Conservation (phyloP, 2,329 filamentous ascomycete genomes). For the Beauveria sp. region DNA sequence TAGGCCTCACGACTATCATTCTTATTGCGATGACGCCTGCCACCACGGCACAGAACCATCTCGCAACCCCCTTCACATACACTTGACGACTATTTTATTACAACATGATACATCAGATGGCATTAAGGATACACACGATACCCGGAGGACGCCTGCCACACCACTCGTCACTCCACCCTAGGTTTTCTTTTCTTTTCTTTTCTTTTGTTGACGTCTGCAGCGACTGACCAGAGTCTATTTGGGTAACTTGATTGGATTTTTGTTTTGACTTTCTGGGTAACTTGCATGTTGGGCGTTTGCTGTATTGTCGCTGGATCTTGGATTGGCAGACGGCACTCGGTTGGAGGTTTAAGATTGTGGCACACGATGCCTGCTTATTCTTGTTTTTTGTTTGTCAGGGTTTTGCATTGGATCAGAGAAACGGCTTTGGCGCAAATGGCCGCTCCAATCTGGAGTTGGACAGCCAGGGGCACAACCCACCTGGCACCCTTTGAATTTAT, state of each 20-base stretch:
- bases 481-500: slow-evolving; percentile 5
- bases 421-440: slow-evolving; percentile 5
- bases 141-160: slow-evolving; percentile 30
- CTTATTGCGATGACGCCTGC: neutral
- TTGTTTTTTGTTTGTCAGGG: neutral
- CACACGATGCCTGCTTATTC: neutral
- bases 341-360: slow-evolving; percentile 3
- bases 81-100: slow-evolving; percentile 21
- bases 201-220: neutral
- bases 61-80: slow-evolving; percentile 1
- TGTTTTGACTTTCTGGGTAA: slow-evolving; percentile 16
- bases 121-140: slow-evolving; percentile 31
- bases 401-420: slow-evolving; percentile 7
- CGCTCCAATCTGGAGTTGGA: slow-evolving; percentile 2
- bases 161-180: slow-evolving; percentile 28
- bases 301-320: slow-evolving; percentile 4
- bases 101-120: slow-evolving; percentile 22
- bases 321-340: neutral
- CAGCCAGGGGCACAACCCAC: slow-evolving; percentile 12
- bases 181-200: slow-evolving; percentile 11
- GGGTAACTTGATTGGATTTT: slow-evolving; percentile 9
- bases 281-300: slow-evolving; percentile 25
- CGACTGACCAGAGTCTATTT: neutral
- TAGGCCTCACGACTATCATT: slow-evolving; percentile 3
- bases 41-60: neutral